phyloP scores from a whole-genome alignment of 2,329 filamentous ascomycete species.

The Pyrenochaeta sp. region DNA sequence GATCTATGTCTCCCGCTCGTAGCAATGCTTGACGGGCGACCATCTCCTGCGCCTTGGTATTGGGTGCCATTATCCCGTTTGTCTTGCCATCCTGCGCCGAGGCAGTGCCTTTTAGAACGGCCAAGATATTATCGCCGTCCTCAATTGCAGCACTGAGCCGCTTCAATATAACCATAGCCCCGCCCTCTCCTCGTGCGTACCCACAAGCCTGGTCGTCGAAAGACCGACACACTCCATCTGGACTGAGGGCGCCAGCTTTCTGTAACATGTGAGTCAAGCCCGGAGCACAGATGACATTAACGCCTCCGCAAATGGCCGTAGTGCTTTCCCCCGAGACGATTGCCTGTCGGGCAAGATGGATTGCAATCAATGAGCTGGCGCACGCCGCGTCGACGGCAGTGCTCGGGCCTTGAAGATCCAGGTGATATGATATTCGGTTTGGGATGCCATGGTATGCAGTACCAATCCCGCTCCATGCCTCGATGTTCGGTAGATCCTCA shows the following conservation, averaged over 20 bases:
- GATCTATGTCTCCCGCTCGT: slow-evolving; percentile 47
- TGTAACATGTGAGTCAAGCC: slow-evolving; percentile 58
- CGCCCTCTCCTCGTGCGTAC: slow-evolving; percentile 71
- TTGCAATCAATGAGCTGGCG: slow-evolving; percentile 28
- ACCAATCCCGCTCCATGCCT: slow-evolving; percentile 28
- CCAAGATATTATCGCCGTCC: slow-evolving; percentile 43
- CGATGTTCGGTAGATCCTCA: slow-evolving; percentile 22
- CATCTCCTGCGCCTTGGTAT: slow-evolving; percentile 55
- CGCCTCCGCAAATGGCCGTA: slow-evolving; percentile 49
- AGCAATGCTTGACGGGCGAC: slow-evolving; percentile 39
- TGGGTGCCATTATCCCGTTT: slow-evolving; percentile 38
- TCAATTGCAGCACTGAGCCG: slow-evolving; percentile 56
- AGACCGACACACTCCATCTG: slow-evolving; percentile 49
- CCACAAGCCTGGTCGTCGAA: slow-evolving; percentile 66
- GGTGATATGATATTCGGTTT: slow-evolving; percentile 32
- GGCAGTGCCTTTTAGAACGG: slow-evolving; percentile 39
- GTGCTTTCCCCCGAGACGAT: slow-evolving; percentile 36
- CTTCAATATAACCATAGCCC: slow-evolving; percentile 46
- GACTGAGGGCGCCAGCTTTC: slow-evolving; percentile 54
- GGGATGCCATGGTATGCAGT: slow-evolving; percentile 12
- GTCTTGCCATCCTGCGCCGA: slow-evolving; percentile 37
- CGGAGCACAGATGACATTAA: slow-evolving; percentile 37
- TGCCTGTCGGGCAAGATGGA: slow-evolving; percentile 34
- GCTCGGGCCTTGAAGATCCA: slow-evolving; percentile 33
- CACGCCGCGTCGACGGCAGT: slow-evolving; percentile 39